Base-by-base conservation (phyloP, 768 basidiomycete genomes). In the Chiua virens region DNA sequence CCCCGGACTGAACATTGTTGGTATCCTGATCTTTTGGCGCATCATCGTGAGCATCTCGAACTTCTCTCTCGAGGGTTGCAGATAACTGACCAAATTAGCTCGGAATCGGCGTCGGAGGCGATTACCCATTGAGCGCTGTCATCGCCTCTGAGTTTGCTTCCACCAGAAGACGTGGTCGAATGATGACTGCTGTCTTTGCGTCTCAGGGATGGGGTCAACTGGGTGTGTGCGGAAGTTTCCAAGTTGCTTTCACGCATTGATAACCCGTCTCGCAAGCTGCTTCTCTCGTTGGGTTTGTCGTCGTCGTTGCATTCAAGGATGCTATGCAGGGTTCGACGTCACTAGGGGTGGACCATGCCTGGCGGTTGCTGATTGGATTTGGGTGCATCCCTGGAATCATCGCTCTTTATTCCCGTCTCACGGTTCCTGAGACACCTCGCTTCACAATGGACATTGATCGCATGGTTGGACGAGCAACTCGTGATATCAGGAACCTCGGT, bases 341-440 rank as follows among this genome's bases (percentile, higher is more conserved):
- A n/a, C n/a, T n/a, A 15, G 72, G 75, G 40, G 76, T 94, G 54
- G 92, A 94, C 69, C 79, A 73, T 62, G 79, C 82, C 65, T 92
- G 91, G 92, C 84, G 90, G 54, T 73, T 92, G 40, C 78, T 93
- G 59, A 90, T 94, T 70, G 91, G 92, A 58, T 72, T 92, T 39
- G 92, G 92, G 42, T 87, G 84, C 51, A 72, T 93, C 36, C 92
- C 92, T 25, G 91, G 81, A 45, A 75, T 73, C 28, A 64, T 91
- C 49, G 89, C 89, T 15, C 81, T 92, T 42, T 92, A 91, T 75
- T 92, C 88, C 84, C 88, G 91, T 62, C 78, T 92, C 28, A 92
- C 90, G 20, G 89, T 93, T 65, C 89, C 90, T 17, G 90, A 93
- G 67, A 92, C 90, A 2, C 91, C 92, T n/a, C 89, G 91, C 87